phyloP scores from a whole-genome alignment of 2,329 filamentous ascomycete genomes.

The Phoma herbarum region DNA sequence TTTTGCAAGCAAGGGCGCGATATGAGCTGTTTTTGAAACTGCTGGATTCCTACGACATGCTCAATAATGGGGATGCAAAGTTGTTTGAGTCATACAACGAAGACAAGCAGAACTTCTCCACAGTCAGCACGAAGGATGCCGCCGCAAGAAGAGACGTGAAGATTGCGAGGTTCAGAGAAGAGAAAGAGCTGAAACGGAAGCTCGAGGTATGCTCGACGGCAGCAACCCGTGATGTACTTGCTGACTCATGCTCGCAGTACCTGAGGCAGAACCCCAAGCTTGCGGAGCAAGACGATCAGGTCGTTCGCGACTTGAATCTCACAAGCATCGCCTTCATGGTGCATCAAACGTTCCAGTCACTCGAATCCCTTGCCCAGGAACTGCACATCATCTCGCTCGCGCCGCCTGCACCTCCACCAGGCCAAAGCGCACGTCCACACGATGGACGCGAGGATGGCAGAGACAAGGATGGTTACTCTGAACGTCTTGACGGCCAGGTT shows the following conservation, averaged over 20 bases:
- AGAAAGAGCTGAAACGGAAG: conserved; percentile 84
- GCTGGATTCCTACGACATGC: conserved; percentile 79
- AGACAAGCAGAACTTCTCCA: conserved; percentile 75
- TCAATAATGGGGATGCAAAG: conserved; percentile 70
- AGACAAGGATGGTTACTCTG: conserved; percentile 67
- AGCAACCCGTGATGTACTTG: neutral
- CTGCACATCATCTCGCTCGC: conserved; percentile 81
- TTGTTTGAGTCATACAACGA: conserved; percentile 78
- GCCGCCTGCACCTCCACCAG: conserved; percentile 62
- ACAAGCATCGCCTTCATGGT: conserved; percentile 76
- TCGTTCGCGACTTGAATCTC: conserved; percentile 80
- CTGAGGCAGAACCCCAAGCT: conserved; percentile 66
- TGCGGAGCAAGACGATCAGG: conserved; percentile 80
- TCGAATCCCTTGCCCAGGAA: conserved; percentile 90
- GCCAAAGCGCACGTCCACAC: conserved; percentile 47
- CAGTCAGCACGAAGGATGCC: conserved; percentile 71
- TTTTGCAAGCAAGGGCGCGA: conserved; percentile 70
- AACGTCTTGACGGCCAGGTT: conserved; percentile 72
- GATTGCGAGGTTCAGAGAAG: conserved; percentile 82
- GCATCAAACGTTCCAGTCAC: conserved; percentile 82
- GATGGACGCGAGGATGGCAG: conserved; percentile 60
- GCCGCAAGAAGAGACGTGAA: conserved; percentile 80
- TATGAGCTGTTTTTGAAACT: conserved; percentile 83
- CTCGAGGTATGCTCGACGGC: conserved; percentile 67
- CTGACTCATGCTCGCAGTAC: conserved; percentile 56